Conservation (phyloP, 140 eudicot species). For the Cichorium intybus region DNA sequence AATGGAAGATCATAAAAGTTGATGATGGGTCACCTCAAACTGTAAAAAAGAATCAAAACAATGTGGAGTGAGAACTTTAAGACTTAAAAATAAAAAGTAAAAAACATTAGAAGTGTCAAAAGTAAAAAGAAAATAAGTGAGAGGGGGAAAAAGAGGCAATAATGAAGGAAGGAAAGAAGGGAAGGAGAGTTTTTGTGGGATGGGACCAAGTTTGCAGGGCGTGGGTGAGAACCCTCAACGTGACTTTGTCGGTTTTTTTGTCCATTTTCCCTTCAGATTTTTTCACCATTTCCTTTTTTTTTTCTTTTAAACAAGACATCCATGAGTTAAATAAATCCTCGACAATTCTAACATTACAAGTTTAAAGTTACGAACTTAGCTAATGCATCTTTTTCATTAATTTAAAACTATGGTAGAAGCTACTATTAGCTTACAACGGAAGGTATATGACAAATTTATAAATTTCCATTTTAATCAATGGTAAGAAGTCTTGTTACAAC, state of each 20-base stretch:
- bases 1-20: conserved; percentile 33
- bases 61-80: conserved; percentile 34
- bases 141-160: conserved; percentile 29
- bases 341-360: background rate
- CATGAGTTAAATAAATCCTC: background rate
- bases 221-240: conserved; percentile 36
- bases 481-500: too few relatives aligned
- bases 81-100: conserved; percentile 9
- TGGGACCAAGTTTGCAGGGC: conserved; percentile 48
- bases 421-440: too few relatives aligned
- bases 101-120: conserved; percentile 3
- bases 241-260: conserved; percentile 45
- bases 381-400: too few relatives aligned
- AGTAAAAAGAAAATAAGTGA: conserved; percentile 5
- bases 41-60: conserved; percentile 40
- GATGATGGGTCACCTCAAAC: conserved; percentile 47
- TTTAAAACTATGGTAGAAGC: too few relatives aligned
- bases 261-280: conserved; percentile 16
- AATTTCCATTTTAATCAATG: too few relatives aligned
- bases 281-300: conserved; percentile 10
- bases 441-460: too few relatives aligned
- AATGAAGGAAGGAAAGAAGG: conserved; percentile 36
- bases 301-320: background rate
- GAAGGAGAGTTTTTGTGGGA: conserved; percentile 33
- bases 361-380: background rate